Conservation (phyloP, 1,284 basidiomycete genomes). For the Cronartium quercuum region DNA sequence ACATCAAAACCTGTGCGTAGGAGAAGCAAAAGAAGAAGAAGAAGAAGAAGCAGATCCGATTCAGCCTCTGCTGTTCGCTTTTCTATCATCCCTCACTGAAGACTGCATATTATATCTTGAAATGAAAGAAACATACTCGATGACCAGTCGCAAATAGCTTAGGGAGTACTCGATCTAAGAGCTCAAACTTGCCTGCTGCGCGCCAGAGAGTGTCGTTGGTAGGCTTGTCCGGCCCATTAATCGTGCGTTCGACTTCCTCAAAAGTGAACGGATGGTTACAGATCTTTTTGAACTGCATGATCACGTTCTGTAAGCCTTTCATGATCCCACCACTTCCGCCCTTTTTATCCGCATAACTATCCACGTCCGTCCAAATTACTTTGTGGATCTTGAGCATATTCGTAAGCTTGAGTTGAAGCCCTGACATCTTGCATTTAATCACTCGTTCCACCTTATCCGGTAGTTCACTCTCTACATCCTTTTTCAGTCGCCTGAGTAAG, state of each 20-base stretch:
- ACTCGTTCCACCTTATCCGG: conserved; percentile 99
- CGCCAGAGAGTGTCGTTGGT: conserved; percentile 76
- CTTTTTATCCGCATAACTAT: conserved; percentile 20
- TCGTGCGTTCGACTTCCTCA: conserved; percentile 84
- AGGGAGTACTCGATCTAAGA: conserved; percentile 86
- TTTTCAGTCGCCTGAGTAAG: conserved; percentile 91
- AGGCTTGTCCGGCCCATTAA: conserved; percentile 68
- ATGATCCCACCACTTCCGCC: conserved; percentile 45
- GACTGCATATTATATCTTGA: neutral
- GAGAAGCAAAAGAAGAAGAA: conserved; percentile 35
- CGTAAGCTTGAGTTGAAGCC: conserved; percentile 88
- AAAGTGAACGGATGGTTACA: conserved; percentile 80
- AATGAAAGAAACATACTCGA: conserved; percentile 56
- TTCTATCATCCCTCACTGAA: conserved; percentile 42
- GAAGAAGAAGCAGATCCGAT: conserved; percentile 42
- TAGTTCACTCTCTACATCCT: conserved; percentile 94
- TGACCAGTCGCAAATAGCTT: conserved; percentile 90
- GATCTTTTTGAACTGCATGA: conserved; percentile 99
- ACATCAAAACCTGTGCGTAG: conserved; percentile 44
- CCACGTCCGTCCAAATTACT: conserved; percentile 43
- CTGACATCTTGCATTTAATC: conserved; percentile 96
- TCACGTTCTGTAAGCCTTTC: conserved; percentile 75
- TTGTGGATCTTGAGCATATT: conserved; percentile 97
- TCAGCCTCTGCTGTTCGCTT: conserved; percentile 48
- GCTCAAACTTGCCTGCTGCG: conserved; percentile 86